Percentiles rank a stretch among this genome's conserved stretches.
Conservation (phyloP, 2,329 filamentous ascomycete species). For the Colletotrichum spinosum region DNA sequence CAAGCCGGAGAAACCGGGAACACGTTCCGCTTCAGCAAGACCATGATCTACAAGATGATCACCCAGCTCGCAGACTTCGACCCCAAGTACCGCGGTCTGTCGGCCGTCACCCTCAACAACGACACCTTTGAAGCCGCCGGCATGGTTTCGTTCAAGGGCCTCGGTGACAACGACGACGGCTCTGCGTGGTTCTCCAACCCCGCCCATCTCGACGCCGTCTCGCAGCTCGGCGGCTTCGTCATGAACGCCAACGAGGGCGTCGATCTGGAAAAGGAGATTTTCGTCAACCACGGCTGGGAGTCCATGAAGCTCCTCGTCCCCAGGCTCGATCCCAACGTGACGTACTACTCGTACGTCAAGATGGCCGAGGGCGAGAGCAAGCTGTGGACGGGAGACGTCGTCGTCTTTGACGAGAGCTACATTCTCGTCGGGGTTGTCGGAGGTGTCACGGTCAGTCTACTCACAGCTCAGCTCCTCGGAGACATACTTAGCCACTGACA, state of each 20-base stretch:
- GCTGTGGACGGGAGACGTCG: constrained; percentile 65
- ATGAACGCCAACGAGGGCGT: constrained; percentile 69
- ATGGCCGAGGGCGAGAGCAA: constrained; percentile 67
- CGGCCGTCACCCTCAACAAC: constrained; percentile 67
- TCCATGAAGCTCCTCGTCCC: constrained; percentile 65
- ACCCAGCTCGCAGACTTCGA: constrained; percentile 67
- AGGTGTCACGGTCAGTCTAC: constrained; percentile 57
- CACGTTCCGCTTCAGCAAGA: constrained; percentile 78
- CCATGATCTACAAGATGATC: constrained; percentile 81
- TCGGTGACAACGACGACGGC: constrained; percentile 57
- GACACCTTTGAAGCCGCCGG: constrained; percentile 56
- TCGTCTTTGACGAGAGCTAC: constrained; percentile 64
- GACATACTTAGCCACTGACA: background rate
- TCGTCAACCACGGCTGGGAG: constrained; percentile 71
- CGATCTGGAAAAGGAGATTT: constrained; percentile 65
- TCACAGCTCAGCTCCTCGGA: rapidly evolving
- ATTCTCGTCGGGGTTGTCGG: constrained; percentile 62
- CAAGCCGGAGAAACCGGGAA: constrained; percentile 72
- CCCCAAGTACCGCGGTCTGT: constrained; percentile 65
- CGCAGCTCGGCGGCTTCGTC: constrained; percentile 71
- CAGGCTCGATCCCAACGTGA: constrained; percentile 56
- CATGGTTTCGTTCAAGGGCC: constrained; percentile 59
- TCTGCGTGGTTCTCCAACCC: constrained; percentile 68
- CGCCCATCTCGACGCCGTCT: constrained; percentile 69
- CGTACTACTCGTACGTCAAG: constrained; percentile 67